Base-by-base conservation (phyloP, 306 rosid genomes). In the Castanea sativa region DNA sequence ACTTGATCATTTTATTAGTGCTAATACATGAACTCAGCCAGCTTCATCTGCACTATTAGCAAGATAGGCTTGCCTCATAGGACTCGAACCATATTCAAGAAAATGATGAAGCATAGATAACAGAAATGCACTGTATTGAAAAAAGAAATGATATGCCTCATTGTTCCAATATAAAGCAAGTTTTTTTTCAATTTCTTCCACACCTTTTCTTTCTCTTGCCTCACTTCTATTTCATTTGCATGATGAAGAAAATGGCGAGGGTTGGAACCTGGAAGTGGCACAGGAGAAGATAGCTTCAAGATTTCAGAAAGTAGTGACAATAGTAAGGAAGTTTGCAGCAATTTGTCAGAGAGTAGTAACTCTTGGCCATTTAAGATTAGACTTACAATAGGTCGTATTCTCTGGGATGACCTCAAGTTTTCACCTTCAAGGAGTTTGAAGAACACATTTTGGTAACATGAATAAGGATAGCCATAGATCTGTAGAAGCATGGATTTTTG, bases 321-420 rank as follows among this genome's bases (percentile, higher is more conserved):
- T 55, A 27, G 45, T n/a, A 23, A 65, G 23, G 60, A 55, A 64
- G 33, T 61, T 16, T 27, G n/a, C 9, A 58, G 73, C 72, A 18
- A 10, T 63, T 11, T 3, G 1, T 45, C 15, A 63, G 71, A 60
- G 64, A 52, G 5, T 1, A 25, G 74, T 14, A 68, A 71, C 74
- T 59, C 76, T 5, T 90, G 91, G 90, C 88, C 91, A 41, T 76
- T 82, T 23, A 81, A 86, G 64, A 78, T 87, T 49, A 88, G 72
- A 74, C 89, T 90, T 25, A 65, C 84, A 5, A 71, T 67, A 0
- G 87, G 82, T 78, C 2, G 32, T 49, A 71, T 88, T 76, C 78
- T 74, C 0, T 86, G 86, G 88, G 87, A 87, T 30, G 78, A 87
- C 80, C 82, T 87, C 79, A 90, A 85, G 76, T 73, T 90, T 52